Base-by-base conservation (phyloP, 192 early-diverging fungal species). In the Irineochytrium annulatum region DNA sequence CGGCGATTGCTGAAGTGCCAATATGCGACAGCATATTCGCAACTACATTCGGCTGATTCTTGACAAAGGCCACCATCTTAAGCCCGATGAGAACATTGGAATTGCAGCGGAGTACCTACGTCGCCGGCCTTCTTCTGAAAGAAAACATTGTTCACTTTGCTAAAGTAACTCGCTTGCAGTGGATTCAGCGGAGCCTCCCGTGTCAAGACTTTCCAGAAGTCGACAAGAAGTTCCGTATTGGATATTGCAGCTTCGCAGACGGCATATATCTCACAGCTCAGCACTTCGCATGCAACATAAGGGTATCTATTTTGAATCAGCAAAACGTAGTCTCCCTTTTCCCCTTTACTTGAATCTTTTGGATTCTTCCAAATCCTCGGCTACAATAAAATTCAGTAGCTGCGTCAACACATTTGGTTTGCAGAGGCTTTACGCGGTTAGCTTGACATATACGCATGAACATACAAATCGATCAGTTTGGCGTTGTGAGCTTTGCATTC, bases 401-500 rank as follows among this genome's bases (percentile, higher is more conserved):
- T 87, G 83, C 58, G 77, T 74, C 24, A 94, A 72, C 34, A 87
- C 84, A 16, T 73, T 67, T 2, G 94, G 91, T 65, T 86, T 81
- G 37, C 86, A 79, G 37, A 97, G 77, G 67, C 89, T 91, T 54
- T 17, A 11, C n/a, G 53, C 29, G 24, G 34, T 3, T 24, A 11
- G 35, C 20, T 48, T 28, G 45, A 2, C n/a, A n/a, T n/a, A n/a
- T n/a, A n/a, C n/a, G n/a, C n/a, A n/a, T n/a, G n/a, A 33, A 63
- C 74, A 72, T 68, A 86, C 82, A 90, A 93, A 70, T 93, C 85
- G 52, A 99, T 77, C 19, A 99, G 82, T 72, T 90, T 93, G 35
- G 87, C 77, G 74, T 93, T 95, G 48, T 94, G 89, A 35, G 85
- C 82, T 69, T 95, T 94, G 67, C 89, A 86, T 83, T 99, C 93